A percentile compares a stretch with the other conserved stretches of the same genome.
Evolutionary conservation across 306 rosid genomes (phyloP).

Genomic region (Begonia loranthoides): DNA sequence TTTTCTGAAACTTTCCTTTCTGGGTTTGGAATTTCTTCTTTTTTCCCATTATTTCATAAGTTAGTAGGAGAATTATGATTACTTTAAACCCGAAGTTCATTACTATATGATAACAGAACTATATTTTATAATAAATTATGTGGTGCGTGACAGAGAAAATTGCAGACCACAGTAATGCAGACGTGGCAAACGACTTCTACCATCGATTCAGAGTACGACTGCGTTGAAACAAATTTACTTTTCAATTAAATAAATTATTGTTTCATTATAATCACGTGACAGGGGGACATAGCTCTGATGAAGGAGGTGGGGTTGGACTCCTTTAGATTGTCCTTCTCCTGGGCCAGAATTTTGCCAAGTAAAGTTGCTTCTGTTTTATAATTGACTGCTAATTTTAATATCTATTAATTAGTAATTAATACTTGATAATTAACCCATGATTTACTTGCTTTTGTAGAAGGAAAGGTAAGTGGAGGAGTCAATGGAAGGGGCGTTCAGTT

Average conservation of each 20-base stretch:
- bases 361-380: neutral
- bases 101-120: too few species aligned
- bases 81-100: too few species aligned
- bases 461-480: slow-evolving; percentile 12
- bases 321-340: slow-evolving; percentile 43
- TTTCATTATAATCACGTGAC: neutral
- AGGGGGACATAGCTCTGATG: slow-evolving; percentile 29
- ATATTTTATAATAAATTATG: neutral
- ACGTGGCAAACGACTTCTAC: slow-evolving; percentile 19
- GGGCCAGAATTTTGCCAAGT: slow-evolving; percentile 45
- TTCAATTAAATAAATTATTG: neutral
- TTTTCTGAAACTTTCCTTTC: too few species aligned
- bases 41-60: too few species aligned
- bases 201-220: slow-evolving; percentile 24
- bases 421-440: too few species aligned
- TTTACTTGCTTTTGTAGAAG: neutral
- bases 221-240: neutral
- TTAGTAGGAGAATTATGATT: too few species aligned
- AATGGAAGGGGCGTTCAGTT: slow-evolving; percentile 26
- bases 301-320: slow-evolving; percentile 42
- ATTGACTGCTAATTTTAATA: neutral
- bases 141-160: slow-evolving; percentile 26
- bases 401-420: too few species aligned
- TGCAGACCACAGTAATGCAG: slow-evolving; percentile 23
- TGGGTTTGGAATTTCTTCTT: too few species aligned